phyloP scores from a whole-genome alignment of 1,284 basidiomycete species.

The Singerocomus inundabilis region DNA sequence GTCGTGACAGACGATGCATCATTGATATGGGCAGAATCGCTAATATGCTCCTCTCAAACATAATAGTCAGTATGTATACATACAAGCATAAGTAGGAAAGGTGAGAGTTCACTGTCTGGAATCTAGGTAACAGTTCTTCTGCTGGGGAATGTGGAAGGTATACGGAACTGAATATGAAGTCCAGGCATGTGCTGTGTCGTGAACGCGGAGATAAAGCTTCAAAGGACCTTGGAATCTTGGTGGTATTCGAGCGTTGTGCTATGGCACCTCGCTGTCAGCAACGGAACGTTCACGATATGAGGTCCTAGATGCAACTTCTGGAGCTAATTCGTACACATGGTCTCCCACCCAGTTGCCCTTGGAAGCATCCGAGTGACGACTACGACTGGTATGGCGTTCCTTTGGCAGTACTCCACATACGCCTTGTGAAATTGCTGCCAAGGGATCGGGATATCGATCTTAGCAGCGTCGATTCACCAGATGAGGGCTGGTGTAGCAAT shows the following conservation, averaged over 20 bases:
- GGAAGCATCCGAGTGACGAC: conserved; percentile 22
- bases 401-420: conserved; percentile 28
- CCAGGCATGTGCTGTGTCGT: background rate
- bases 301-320: background rate
- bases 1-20: no score
- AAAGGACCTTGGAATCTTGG: conserved; percentile 19
- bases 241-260: conserved; percentile 11
- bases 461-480: conserved; percentile 28
- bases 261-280: conserved; percentile 19
- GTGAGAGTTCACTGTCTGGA: no score
- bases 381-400: conserved; percentile 19
- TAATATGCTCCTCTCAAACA: no score
- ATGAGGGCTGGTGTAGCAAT: conserved; percentile 21
- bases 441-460: conserved; percentile 16
- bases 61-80: no score
- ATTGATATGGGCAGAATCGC: no score
- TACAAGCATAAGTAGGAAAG: no score
- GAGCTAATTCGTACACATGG: conserved; percentile 16
- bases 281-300: background rate
- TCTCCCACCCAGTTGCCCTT: conserved; percentile 15
- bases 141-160: no score
- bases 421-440: conserved; percentile 26
- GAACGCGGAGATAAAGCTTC: conserved; percentile 12
- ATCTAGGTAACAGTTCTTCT: no score
- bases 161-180: no score